phyloP scores from a whole-genome alignment of 352 stramenopile species.

The Globisporangium nodosum region DNA sequence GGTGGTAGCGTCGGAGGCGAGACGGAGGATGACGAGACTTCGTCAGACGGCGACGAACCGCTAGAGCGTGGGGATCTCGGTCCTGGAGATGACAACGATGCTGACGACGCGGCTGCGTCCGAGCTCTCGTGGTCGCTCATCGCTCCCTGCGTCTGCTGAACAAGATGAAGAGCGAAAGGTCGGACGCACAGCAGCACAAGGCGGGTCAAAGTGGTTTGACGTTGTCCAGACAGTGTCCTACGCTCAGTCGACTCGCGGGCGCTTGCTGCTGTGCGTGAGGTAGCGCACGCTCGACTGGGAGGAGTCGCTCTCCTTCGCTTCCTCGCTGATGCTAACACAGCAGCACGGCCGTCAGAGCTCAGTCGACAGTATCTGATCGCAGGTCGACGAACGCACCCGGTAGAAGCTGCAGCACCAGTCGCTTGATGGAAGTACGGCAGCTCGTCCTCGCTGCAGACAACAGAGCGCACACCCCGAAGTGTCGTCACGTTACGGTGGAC shows the following conservation, averaged over 20 bases:
- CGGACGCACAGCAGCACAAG: too few relatives aligned
- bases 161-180: not conserved
- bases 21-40: not conserved
- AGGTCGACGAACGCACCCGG: too few relatives aligned
- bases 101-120: not conserved
- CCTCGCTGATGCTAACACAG: not conserved
- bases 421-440: slow-evolving; percentile 16
- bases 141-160: not conserved
- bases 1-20: not conserved
- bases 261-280: slow-evolving; percentile 56
- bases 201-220: too few relatives aligned
- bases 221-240: too few relatives aligned
- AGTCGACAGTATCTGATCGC: too few relatives aligned
- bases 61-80: not conserved
- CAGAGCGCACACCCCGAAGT: too few relatives aligned
- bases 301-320: slow-evolving; percentile 27
- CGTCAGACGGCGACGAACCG: not conserved
- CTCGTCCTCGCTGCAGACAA: slow-evolving; percentile 27
- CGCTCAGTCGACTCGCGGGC: slow-evolving; percentile 30
- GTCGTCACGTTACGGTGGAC: too few relatives aligned
- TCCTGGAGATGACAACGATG: not conserved
- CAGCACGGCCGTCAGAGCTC: too few relatives aligned
- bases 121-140: not conserved
- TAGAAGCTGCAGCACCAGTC: slow-evolving; percentile 7
- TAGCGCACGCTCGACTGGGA: slow-evolving; percentile 54